Evolutionary conservation across 176 grass and related monocot genomes (phyloP).

Genomic region (Triticum aestivum): IWGSC_CS_RefSeq_v2.1 NC_057795.1:130123001-130123500

Average conservation of each 20-base stretch:
- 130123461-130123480: background rate
- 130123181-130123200: constrained; percentile 16
- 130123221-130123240: constrained; percentile 30
- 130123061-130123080: constrained; percentile 27
- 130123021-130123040: constrained; percentile 20
- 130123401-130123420: background rate
- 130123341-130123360: background rate
- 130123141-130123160: constrained; percentile 5
- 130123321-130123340: too few species aligned
- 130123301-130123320: too few species aligned
- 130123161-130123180: background rate
- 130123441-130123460: background rate
- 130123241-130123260: background rate
- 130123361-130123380: background rate
- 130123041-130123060: constrained; percentile 11
- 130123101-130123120: constrained; percentile 38
- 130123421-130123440: background rate
- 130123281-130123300: too few species aligned
- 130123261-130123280: background rate
- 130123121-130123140: constrained; percentile 30
- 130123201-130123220: constrained; percentile 24
- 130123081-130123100: constrained; percentile 29
- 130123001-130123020: background rate
- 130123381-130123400: background rate
- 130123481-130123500: background rate